Evolutionary conservation across 192 early-diverging fungal genomes (phyloP), one percentile per base, ranked within the genome.

Genomic region (Coemansia reversa): DNA sequence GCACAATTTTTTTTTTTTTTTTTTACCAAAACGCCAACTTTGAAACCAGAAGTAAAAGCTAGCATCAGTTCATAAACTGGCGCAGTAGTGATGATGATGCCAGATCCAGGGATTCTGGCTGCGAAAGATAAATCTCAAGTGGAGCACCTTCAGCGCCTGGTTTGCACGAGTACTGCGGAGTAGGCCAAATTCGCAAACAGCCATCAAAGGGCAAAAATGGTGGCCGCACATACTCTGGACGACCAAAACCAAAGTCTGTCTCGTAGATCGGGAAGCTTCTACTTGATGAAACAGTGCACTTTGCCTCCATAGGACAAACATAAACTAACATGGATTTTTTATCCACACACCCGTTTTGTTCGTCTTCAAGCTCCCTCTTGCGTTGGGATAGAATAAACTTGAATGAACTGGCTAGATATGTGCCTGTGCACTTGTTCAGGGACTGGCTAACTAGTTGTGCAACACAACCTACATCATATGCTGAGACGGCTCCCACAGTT

Each of bases 171-270:
- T 51, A 55, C 39, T 54, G 39, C 8, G 78, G 78, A 0, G 72
- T 74, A 0, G 78, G 78, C 78, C 78, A 81, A 35, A 81, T 60
- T 28, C 78, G 72, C 72, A 74, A n/a, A 49, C 78, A 81, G 3
- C 78, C 78, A 27, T 81, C 78, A 16, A 66, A 81, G 0, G 78
- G 78, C 24, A 81, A 52, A 35, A 66, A 81, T 12, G 78, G 78
- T 48, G 78, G 72, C 2, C 78, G 72, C 27, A 81, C 72, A 49
- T 75, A 74, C 23, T 53, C 69, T 16, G 78, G 78, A 25, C 54
- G 20, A 7, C 78, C 78, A 69, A 72, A 75, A 2, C 78, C 78
- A 63, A 69, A 81, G 63, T 81, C 72, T 4, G 61, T 58, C 55
- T 72, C 52, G 28, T 81, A 81, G 25, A 81, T 81, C 2, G 72